These are phyloP conservation scores for Bassia scoparia DNA, from an alignment of 148 eudicot species.

Conservation along the genomic window DNA sequence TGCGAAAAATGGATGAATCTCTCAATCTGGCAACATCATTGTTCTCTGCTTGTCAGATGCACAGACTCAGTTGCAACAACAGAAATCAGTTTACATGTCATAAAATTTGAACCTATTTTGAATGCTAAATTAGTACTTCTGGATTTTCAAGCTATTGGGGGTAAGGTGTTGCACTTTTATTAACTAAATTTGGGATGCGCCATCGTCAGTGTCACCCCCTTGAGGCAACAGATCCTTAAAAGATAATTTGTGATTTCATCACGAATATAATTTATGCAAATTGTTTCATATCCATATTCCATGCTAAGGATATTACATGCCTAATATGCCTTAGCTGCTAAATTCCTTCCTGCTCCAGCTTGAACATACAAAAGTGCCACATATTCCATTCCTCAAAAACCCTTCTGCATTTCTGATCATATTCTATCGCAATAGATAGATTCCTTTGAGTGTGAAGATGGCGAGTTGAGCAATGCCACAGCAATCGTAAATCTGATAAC, in stretches of 20 bases:
- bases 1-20: background rate
- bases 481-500: background rate
- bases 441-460: slow-evolving; percentile 1
- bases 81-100: background rate
- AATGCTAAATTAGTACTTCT: background rate
- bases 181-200: background rate
- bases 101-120: too few relatives aligned
- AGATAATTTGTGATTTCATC: background rate
- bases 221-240: background rate
- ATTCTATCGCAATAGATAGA: background rate
- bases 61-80: background rate
- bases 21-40: background rate
- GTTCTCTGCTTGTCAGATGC: background rate
- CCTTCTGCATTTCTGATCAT: too few relatives aligned
- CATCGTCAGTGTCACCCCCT: background rate
- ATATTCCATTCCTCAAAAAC: background rate
- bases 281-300: slow-evolving; percentile 10
- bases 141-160: background rate
- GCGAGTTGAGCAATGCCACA: slow-evolving; percentile 7
- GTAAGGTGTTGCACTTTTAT: background rate
- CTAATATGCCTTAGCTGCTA: slow-evolving; percentile 2
- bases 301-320: slow-evolving; percentile 15
- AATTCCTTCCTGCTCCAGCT: background rate
- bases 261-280: background rate
- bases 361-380: background rate